phyloP scores from a whole-genome alignment of 306 rosid genomes.

The Malus sieversii region DNA sequence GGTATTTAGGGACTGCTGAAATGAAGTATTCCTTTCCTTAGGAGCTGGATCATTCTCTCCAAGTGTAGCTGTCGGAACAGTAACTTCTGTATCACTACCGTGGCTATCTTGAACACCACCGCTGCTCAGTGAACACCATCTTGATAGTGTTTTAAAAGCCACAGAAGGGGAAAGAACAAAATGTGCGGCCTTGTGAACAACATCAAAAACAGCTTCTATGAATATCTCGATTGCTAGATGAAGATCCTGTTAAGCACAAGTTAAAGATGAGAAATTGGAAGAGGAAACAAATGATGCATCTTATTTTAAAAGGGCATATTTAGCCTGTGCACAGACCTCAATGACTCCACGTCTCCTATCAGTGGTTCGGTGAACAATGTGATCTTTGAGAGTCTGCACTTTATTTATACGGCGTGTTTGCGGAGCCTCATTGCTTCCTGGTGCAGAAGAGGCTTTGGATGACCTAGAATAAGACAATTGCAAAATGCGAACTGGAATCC shows the following conservation, averaged over 20 bases:
- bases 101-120: conserved; percentile 15
- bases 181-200: conserved; percentile 63
- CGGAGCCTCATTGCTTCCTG: conserved; percentile 24
- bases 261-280: background rate
- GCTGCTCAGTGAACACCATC: conserved; percentile 32
- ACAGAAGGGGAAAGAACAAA: conserved; percentile 68
- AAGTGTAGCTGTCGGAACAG: conserved; percentile 35
- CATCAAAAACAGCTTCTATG: conserved; percentile 74
- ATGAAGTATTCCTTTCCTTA: conserved; percentile 33
- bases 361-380: conserved; percentile 64
- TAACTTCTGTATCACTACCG: conserved; percentile 15
- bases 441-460: conserved; percentile 16
- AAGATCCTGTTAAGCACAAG: conserved; percentile 59
- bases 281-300: background rate
- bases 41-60: conserved; percentile 52
- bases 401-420: conserved; percentile 31
- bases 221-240: conserved; percentile 69
- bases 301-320: background rate
- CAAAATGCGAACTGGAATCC: conserved; percentile 41
- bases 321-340: conserved; percentile 46
- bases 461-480: conserved; percentile 19
- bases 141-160: conserved; percentile 33
- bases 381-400: conserved; percentile 55
- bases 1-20: conserved; percentile 62
- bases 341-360: conserved; percentile 90